Evolutionary conservation across 495 filamentous ascomycete genomes (phyloP), one percentile per base, ranked within the genome.

Genomic region (Extremus antarcticus): DNA sequence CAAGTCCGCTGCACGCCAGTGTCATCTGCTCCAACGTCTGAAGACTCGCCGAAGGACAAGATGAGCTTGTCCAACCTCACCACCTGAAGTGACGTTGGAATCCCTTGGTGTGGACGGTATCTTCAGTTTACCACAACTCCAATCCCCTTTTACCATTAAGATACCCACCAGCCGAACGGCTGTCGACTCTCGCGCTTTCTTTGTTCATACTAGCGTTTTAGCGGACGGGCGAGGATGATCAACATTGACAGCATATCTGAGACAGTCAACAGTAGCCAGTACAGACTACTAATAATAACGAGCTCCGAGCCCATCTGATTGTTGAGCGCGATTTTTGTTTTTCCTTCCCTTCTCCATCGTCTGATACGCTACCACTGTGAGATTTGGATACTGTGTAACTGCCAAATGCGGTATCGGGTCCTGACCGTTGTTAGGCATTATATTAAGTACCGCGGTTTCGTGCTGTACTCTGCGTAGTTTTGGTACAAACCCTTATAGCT

Each of bases 51-150:
- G n/a, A 25, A 38, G 39, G 59, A 62, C 41, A 62, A 62, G 56
- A 62, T 62, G 59, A 62, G 59, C 22, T 24, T 62, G 25, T 62
- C 59, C 2, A 58, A 58, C 56, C 47, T 62, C 20, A 62, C 59
- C 1, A 49, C 53, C 43, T 58, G 43, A 58, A n/a, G n/a, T n/a
- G n/a, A n/a, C n/a, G n/a, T n/a, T n/a, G n/a, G n/a, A n/a, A n/a
- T n/a, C n/a, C n/a, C n/a, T n/a, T n/a, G n/a, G n/a, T n/a, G n/a
- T n/a, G n/a, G n/a, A n/a, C n/a, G n/a, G n/a, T n/a, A n/a, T n/a
- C n/a, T n/a, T n/a, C n/a, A 19, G 3, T 43, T 3, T 21, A 22
- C 7, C 46, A 17, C 4, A 15, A 16, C 40, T 43, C n/a, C 40
- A 16, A 4, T 43, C 40, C 2, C 2, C n/a, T n/a, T n/a, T n/a